Conservation (phyloP, 441 rosid species). For the Erodium moschatum region DNA sequence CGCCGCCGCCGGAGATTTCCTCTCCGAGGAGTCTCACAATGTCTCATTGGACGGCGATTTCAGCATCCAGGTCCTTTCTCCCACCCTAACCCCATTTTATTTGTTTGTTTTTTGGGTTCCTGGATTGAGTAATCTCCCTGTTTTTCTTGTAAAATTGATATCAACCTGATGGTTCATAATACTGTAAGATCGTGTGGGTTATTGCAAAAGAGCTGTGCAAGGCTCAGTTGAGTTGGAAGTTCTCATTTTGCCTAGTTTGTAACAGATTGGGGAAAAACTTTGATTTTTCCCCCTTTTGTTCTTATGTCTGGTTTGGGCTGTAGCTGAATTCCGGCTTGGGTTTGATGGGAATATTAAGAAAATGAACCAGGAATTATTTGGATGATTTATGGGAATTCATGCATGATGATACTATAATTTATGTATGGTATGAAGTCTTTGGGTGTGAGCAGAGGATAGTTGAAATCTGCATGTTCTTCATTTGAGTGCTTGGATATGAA, state of each 20-base stretch:
- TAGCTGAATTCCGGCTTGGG: not conserved
- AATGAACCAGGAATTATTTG: not conserved
- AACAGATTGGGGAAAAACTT: not conserved
- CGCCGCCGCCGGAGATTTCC: slow-evolving; percentile 38
- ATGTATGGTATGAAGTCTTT: not conserved
- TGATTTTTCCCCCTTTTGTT: too few relatives aligned
- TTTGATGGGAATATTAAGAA: not conserved
- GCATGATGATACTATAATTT: not conserved
- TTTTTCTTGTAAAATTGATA: not conserved
- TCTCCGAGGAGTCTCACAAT: slow-evolving; percentile 73
- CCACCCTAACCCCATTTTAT: not conserved
- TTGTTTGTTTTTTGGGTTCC: not conserved
- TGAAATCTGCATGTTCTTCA: not conserved
- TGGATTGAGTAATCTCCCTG: too few relatives aligned
- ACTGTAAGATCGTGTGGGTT: not conserved
- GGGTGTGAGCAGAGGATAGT: not conserved
- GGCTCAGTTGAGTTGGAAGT: slow-evolving; percentile 3
- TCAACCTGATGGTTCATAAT: not conserved
- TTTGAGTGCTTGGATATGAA: not conserved
- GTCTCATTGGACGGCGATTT: slow-evolving; percentile 88
- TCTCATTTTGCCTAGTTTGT: not conserved
- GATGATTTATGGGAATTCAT: not conserved
- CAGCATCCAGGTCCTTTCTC: slow-evolving; percentile 49
- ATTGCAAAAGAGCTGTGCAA: not conserved
- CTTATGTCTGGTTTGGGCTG: too few relatives aligned